Base-by-base conservation (phyloP, 306 rosid species). In the Cajanus cajan region DNA sequence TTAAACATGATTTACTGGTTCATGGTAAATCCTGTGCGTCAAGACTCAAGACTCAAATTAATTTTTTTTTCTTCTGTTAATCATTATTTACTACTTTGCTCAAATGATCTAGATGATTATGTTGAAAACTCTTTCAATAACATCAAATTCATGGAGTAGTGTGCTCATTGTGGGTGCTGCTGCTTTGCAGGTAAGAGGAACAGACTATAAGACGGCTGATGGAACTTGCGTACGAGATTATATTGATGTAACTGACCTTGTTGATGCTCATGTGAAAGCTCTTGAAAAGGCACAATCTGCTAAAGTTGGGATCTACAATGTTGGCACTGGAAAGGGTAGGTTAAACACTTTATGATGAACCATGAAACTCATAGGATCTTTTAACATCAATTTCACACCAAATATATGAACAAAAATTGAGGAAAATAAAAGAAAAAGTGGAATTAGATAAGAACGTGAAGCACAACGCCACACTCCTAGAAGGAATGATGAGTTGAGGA, bases 261-360 rank as follows among this genome's bases (percentile, higher is more conserved):
- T 94, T 37, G 98, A 94, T 75, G 98, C 98, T 76, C 98, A 94
- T 12, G 98, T 94, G 31, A 92, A 94, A 84, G 98, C 98, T 76
- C 94, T 94, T 45, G 89, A 92, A 80, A 93, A 90, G 67, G 98
- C 94, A 47, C 22, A 25, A 44, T 80, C 97, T 24, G 28, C 81
- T 28, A 92, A 85, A 78, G 96, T 94, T 39, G 97, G 97, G 74
- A 92, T 94, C 83, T 94, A 89, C 88, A 94, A 94, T 67, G 98
- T 94, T 57, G 98, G 98, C 63, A 92, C 97, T 7, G 97, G 97
- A 81, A 88, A 82, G 85, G 98, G 98, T 92, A 82, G 74, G 92
- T 40, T 71, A 43, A 77, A 64, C 14, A 21, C 19, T n/a, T n/a
- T n/a, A n/a, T n/a, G n/a, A n/a, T n/a, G n/a, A n/a, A n/a, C n/a